Evolutionary conservation across 371 early-diverging fungal species (phyloP), one percentile per base, ranked within the genome.

Genomic region (Phascolomyces articulosus): DNA sequence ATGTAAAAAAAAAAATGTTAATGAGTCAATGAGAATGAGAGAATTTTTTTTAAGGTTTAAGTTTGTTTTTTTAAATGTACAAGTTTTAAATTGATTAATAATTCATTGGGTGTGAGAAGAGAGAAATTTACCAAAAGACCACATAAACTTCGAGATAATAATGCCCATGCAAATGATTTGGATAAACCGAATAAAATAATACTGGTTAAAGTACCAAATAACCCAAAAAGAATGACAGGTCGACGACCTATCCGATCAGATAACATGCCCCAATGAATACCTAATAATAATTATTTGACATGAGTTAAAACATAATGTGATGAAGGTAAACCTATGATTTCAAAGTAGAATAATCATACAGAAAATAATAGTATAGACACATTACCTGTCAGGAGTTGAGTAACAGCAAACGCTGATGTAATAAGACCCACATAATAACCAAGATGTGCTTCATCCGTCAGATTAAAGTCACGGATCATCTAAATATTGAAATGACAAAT

Each of bases 211-310:
- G 92, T 94, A 24, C 95, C 95, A 26, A 86, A 53, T n/a, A 95
- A 73, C 0, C 97, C 97, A 8, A 87, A 69, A 9, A 96, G 70
- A n/a, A 96, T 73, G 2, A 95, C 89, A 1, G 96, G 96, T 51
- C 91, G 70, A 40, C 97, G 80, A 20, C 82, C 79, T 41, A 78
- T 80, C 28, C 88, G 79, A 73, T 94, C 93, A 3, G 89, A 87
- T 10, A 91, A 66, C 47, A 80, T 84, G 10, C 88, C 88, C 90
- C 91, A 89, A 54, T 66, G 77, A n/a, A 81, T 74, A 21, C 76
- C 80, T 80, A 24, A 53, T 40, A 18, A 40, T 6, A 18, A 48
- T 16, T n/a, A n/a, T n/a, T n/a, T n/a, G n/a, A n/a, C n/a, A n/a
- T n/a, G n/a, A n/a, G n/a, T n/a, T n/a, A n/a, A n/a, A n/a, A 2